These are phyloP conservation scores for Penicillium paneum DNA, from an alignment of 2,329 filamentous ascomycete species.

Conservation along the genomic window DNA sequence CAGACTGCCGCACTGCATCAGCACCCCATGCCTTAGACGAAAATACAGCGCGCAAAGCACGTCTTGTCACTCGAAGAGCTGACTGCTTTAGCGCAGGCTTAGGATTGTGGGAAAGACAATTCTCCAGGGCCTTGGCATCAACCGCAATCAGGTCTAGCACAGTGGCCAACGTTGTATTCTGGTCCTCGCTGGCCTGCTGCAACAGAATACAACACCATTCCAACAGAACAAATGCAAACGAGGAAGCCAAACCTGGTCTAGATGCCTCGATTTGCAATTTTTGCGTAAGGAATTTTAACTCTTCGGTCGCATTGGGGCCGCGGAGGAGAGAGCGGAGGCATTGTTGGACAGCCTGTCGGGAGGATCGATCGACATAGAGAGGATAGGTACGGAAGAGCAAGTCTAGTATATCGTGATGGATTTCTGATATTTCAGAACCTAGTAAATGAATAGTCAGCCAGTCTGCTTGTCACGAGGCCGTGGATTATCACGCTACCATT, in stretches of 20 bases:
- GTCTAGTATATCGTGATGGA: conserved; percentile 54
- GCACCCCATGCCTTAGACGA: conserved; percentile 56
- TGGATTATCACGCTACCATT: conserved; percentile 32
- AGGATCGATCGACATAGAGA: conserved; percentile 80
- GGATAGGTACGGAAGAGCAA: conserved; percentile 84
- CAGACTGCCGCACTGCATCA: conserved; percentile 60
- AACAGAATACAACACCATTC: conserved; percentile 86
- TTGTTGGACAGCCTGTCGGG: conserved; percentile 75
- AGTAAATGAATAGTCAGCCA: conserved; percentile 14
- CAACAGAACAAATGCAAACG: conserved; percentile 80
- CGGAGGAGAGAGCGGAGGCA: conserved; percentile 70
- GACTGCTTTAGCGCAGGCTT: conserved; percentile 67
- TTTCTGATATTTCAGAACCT: conserved; percentile 36
- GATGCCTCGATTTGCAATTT: conserved; percentile 68
- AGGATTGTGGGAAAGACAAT: conserved; percentile 64
- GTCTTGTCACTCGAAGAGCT: conserved; percentile 72
- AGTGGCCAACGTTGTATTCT: conserved; percentile 62
- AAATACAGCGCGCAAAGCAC: conserved; percentile 73
- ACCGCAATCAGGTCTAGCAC: conserved; percentile 62
- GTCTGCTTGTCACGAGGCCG: not conserved
- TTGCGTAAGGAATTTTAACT: conserved; percentile 58
- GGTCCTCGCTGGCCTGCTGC: conserved; percentile 62
- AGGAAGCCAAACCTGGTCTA: conserved; percentile 73
- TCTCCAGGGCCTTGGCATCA: conserved; percentile 72
- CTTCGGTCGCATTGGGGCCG: conserved; percentile 51